A percentile compares a stretch with the other conserved stretches of the same genome.
Evolutionary conservation across 345 rosid genomes (phyloP).

Genomic region (Aquilaria malaccensis): DNA sequence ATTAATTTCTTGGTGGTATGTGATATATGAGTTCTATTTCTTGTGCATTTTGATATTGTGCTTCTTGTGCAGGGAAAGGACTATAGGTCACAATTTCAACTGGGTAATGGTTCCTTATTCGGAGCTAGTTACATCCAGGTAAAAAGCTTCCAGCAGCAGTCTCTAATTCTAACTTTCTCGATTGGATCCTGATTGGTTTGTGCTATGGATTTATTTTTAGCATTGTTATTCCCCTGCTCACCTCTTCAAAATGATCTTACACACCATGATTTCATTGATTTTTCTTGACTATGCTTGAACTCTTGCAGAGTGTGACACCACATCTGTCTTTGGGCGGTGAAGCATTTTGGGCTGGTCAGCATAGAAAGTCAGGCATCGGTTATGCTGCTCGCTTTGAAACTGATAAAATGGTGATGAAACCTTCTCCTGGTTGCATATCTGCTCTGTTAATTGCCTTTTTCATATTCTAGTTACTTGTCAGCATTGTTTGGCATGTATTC

Average conservation of each 20-base stretch:
- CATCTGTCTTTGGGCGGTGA: slow-evolving; percentile 85
- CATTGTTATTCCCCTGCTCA: background rate
- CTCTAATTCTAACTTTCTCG: background rate
- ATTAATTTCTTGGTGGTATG: background rate
- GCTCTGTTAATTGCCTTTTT: background rate
- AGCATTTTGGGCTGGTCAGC: slow-evolving; percentile 96
- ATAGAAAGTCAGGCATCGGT: slow-evolving; percentile 89
- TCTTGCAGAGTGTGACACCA: slow-evolving; percentile 68
- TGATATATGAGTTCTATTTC: slow-evolving; percentile 4
- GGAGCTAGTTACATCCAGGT: slow-evolving; percentile 98
- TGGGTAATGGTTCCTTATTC: slow-evolving; percentile 73
- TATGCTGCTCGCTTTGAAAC: slow-evolving; percentile 91
- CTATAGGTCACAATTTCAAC: slow-evolving; percentile 77
- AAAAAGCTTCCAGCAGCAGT: slow-evolving; percentile 3
- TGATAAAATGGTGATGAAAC: slow-evolving; percentile 73
- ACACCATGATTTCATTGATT: background rate
- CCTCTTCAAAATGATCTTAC: background rate
- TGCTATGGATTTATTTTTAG: background rate
- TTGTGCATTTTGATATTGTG: background rate
- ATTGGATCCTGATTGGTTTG: no score
- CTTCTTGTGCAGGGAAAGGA: slow-evolving; percentile 56
- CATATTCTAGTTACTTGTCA: background rate
- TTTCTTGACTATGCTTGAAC: background rate
- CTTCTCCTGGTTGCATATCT: background rate
- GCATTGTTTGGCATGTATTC: no score